These are phyloP conservation scores for Leersia perrieri DNA, from an alignment of 176 grass and related monocot genomes.

Conservation along the genomic window DNA sequence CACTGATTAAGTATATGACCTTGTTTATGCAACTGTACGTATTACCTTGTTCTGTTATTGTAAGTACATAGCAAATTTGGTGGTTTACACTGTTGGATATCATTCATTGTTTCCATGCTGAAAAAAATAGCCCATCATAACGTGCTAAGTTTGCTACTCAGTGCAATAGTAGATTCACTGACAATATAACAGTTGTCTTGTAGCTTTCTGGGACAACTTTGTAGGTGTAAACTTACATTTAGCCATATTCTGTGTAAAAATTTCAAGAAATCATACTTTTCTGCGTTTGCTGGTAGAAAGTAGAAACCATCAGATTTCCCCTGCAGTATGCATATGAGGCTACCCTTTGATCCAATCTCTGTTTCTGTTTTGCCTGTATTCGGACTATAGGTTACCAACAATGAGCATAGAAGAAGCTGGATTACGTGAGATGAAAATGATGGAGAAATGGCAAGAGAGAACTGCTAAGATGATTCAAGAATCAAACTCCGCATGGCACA, in stretches of 20 bases:
- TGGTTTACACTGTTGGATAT: constrained; percentile 6
- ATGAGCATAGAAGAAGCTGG: constrained; percentile 98
- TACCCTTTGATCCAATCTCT: background rate
- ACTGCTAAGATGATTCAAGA: constrained; percentile 68
- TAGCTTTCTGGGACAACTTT: no score
- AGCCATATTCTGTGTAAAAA: background rate
- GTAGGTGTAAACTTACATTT: background rate
- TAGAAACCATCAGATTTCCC: background rate
- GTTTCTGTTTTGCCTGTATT: background rate
- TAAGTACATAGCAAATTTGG: background rate
- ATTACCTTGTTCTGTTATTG: background rate
- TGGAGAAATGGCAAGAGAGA: constrained; percentile 81
- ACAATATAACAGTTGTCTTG: background rate
- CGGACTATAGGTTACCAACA: constrained; percentile 56
- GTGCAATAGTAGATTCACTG: background rate
- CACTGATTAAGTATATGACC: background rate
- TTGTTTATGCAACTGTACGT: background rate
- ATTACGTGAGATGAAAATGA: constrained; percentile 88
- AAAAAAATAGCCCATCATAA: background rate
- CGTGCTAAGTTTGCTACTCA: background rate
- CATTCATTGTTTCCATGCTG: background rate
- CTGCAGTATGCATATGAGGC: background rate
- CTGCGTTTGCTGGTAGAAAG: background rate
- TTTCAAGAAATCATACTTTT: background rate
- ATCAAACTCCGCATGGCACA: constrained; percentile 74